These are phyloP conservation scores for Termitomyces bulborhizus DNA, from an alignment of 768 basidiomycete species.

Conservation along the genomic window DNA sequence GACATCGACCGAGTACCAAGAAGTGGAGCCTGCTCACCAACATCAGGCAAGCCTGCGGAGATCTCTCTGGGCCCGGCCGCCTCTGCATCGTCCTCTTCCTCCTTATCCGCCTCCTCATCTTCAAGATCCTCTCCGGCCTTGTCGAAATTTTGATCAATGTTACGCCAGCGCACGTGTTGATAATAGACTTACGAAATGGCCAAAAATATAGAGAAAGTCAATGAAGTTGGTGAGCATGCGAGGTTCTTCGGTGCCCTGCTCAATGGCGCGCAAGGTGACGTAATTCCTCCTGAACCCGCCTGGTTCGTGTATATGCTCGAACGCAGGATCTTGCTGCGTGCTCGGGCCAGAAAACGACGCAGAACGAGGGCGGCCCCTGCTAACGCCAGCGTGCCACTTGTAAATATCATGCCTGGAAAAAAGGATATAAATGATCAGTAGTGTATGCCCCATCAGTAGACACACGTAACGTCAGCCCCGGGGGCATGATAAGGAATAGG, in stretches of 20 bases:
- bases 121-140: conserved; percentile 90
- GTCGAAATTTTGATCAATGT: conserved; percentile 2
- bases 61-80: conserved; percentile 19
- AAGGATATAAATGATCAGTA: background rate
- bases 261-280: conserved; percentile 63
- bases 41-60: conserved; percentile 18
- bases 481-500: conserved; percentile 85
- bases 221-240: conserved; percentile 80
- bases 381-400: conserved; percentile 85
- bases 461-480: conserved; percentile 94
- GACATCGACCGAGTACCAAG: conserved; percentile 34
- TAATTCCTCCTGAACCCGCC: conserved; percentile 94
- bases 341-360: conserved; percentile 61
- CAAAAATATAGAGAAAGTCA: conserved; percentile 91
- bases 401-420: conserved; percentile 75
- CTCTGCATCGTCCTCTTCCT: conserved; percentile 56
- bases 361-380: conserved; percentile 59
- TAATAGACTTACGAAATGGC: conserved; percentile 77
- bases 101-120: conserved; percentile 79
- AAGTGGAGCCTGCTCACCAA: conserved; percentile 53
- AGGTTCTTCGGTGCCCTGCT: conserved; percentile 57
- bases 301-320: conserved; percentile 92
- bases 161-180: background rate
- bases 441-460: too few species aligned
- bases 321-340: conserved; percentile 60